These are phyloP conservation scores for Petunia hybrid DNA, from an alignment of 305 asterid species.

Conservation along the genomic window DNA sequence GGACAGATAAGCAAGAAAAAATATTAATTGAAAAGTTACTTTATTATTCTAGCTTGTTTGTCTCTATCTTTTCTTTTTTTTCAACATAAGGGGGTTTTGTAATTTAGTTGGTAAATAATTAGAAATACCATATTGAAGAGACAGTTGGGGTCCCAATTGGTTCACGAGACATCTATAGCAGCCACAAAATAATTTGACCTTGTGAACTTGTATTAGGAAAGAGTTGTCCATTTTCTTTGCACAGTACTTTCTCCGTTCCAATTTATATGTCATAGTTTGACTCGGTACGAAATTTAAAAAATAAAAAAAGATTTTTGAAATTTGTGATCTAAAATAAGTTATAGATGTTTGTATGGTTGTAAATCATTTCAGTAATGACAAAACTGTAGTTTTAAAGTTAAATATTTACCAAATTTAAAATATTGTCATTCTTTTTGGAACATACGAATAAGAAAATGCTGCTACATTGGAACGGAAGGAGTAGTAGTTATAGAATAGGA, in stretches of 20 bases:
- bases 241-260: no score
- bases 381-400: no score
- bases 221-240: background rate
- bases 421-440: no score
- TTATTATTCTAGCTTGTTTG: slow-evolving; percentile 19
- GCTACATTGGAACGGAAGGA: no score
- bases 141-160: slow-evolving; percentile 52
- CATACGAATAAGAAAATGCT: no score
- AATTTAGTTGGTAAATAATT: slow-evolving; percentile 38
- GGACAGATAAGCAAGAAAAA: slow-evolving; percentile 27
- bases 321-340: no score
- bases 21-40: slow-evolving; percentile 13
- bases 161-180: slow-evolving; percentile 57
- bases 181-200: slow-evolving; percentile 24
- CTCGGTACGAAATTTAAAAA: no score
- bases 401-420: no score
- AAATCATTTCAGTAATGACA: no score
- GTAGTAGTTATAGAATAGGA: background rate
- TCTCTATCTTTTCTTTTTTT: slow-evolving; percentile 6
- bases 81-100: slow-evolving; percentile 28
- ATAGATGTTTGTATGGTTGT: no score
- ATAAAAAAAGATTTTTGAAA: no score
- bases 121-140: slow-evolving; percentile 24
- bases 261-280: no score
- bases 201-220: slow-evolving; percentile 8